Evolutionary conservation across 108 stramenopile genomes (phyloP).

Genomic region (Conticribra guillardii): DNA sequence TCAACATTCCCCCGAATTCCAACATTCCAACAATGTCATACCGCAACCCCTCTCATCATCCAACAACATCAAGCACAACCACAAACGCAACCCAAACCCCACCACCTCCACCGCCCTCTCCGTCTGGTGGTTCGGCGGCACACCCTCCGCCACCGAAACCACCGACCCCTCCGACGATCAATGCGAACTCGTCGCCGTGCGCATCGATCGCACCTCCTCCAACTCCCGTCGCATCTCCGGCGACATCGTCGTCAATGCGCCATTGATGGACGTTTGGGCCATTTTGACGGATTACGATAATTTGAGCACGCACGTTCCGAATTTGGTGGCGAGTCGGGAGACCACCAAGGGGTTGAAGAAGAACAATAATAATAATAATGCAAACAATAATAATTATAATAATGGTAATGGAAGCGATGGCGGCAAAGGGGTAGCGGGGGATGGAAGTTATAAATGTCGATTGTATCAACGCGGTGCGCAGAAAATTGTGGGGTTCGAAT

Average conservation of each 20-base stretch:
- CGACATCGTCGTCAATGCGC: constrained; percentile 57
- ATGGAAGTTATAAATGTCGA: constrained; percentile 46
- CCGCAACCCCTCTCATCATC: neutral
- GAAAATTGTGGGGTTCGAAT: constrained; percentile 76
- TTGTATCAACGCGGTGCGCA: constrained; percentile 81
- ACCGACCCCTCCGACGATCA: constrained; percentile 31
- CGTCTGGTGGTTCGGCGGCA: constrained; percentile 56
- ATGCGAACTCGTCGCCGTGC: constrained; percentile 65
- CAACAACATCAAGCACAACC: constrained; percentile 1
- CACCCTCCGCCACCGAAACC: constrained; percentile 26
- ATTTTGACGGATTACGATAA: constrained; percentile 79
- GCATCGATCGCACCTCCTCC: constrained; percentile 63
- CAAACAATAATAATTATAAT: constrained; percentile 4
- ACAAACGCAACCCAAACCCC: neutral
- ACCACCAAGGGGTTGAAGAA: no score
- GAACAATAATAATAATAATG: no score
- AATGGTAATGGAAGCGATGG: constrained; percentile 11
- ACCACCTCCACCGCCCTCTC: constrained; percentile 30
- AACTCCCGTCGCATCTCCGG: constrained; percentile 68
- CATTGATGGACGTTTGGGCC: constrained; percentile 62
- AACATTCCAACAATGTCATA: neutral
- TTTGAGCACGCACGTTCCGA: constrained; percentile 65
- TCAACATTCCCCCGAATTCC: no score
- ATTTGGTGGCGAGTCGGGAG: constrained; percentile 58
- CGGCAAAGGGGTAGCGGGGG: constrained; percentile 21